Evolutionary conservation across 106 monocot species (phyloP).

Genomic region (Dioscorea dumetorum): DNA sequence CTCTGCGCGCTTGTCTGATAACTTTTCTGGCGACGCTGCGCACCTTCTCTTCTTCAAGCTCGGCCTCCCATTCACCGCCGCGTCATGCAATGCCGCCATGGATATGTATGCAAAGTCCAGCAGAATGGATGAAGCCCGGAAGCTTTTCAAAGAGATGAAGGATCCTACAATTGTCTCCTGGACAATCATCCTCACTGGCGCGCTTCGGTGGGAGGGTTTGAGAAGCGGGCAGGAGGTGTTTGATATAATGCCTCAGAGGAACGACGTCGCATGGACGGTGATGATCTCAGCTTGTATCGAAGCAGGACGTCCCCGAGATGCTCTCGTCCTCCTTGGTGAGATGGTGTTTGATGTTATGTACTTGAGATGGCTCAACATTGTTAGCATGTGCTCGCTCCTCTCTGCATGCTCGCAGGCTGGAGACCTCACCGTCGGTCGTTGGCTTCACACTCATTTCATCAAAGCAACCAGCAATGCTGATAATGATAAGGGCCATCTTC

Average conservation of each 20-base stretch:
- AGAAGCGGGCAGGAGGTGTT: slow-evolving; percentile 30
- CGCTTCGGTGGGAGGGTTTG: slow-evolving; percentile 42
- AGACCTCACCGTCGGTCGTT: slow-evolving; percentile 41
- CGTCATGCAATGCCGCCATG: slow-evolving; percentile 32
- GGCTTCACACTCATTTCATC: slow-evolving; percentile 35
- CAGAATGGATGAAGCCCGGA: slow-evolving; percentile 35
- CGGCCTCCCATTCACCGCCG: slow-evolving; percentile 22
- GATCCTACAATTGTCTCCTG: slow-evolving; percentile 40
- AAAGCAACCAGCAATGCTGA: slow-evolving; percentile 5
- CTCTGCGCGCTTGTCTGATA: slow-evolving; percentile 28
- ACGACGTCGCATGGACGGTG: slow-evolving; percentile 47
- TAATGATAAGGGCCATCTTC: not conserved
- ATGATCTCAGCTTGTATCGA: slow-evolving; percentile 50
- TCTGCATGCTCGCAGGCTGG: slow-evolving; percentile 64
- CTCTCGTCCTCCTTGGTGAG: slow-evolving; percentile 24
- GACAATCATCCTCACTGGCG: slow-evolving; percentile 43
- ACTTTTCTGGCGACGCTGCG: slow-evolving; percentile 19
- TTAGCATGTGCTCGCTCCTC: slow-evolving; percentile 48
- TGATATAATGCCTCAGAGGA: slow-evolving; percentile 40
- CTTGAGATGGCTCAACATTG: slow-evolving; percentile 21
- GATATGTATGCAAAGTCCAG: slow-evolving; percentile 49
- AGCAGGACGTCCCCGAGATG: slow-evolving; percentile 38
- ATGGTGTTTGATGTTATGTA: slow-evolving; percentile 15
- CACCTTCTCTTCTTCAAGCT: slow-evolving; percentile 40
- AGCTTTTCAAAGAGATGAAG: slow-evolving; percentile 38